Base-by-base conservation (phyloP, 1,284 basidiomycete species). In the Ceratobasidium sp. region DNA sequence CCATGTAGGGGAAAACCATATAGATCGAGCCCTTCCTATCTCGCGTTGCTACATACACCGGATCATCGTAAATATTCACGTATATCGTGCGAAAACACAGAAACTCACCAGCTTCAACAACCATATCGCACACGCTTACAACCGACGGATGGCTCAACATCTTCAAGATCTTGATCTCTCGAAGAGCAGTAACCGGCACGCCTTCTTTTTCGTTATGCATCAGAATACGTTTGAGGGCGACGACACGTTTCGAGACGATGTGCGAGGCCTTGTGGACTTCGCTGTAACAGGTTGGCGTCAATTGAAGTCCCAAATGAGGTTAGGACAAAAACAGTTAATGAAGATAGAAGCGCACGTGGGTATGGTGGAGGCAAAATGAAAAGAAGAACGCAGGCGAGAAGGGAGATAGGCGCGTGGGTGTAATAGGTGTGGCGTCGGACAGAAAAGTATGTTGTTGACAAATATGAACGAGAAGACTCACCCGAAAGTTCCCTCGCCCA, bases 1-100 rank as follows among this genome's bases (percentile, higher is more conserved):
- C 97, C 96, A 99, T 98, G 84, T 98, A 99, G 0, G 97, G 97
- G 81, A 99, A 99, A 44, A 99, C 97, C 97, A 99, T 98, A 84
- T 95, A 98, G 22, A 88, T 85, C 64, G 86, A 86, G 60, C 96
- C 87, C 56, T 79, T 80, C 74, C 48, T n/a, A 14, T 78, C 72
- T 14, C 71, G 60, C 11, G 71, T 73, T 14, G 71, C 71, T 73
- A 71, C 78, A 76, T 24, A 17, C 19, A 27, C 15, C 24, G n/a
- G n/a, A n/a, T n/a, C n/a, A n/a, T n/a, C n/a, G n/a, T n/a, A n/a
- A n/a, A n/a, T n/a, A n/a, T n/a, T n/a, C n/a, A n/a, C n/a, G n/a
- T n/a, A n/a, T n/a, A n/a, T n/a, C n/a, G n/a, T n/a, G n/a, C n/a
- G n/a, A n/a, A n/a, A n/a, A n/a, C n/a, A 78, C 67, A 56, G 73